phyloP scores from a whole-genome alignment of 768 basidiomycete species.

The Amanita fuliginea region DNA sequence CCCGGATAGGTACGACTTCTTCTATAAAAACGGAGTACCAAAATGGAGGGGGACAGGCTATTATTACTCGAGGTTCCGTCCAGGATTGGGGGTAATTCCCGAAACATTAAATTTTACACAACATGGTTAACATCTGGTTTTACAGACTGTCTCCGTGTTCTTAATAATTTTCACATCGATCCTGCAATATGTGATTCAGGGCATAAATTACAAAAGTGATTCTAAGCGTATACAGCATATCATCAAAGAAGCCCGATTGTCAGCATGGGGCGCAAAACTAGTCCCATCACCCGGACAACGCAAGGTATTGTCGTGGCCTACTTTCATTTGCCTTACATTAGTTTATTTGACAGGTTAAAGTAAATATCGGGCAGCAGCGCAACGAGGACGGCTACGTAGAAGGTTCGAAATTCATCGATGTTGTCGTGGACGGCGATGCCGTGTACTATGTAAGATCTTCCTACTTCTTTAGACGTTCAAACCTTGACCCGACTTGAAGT shows the following conservation, averaged over 20 bases:
- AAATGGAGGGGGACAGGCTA: constrained; percentile 95
- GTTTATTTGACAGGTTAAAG: constrained; percentile 44
- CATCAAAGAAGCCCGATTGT: constrained; percentile 46
- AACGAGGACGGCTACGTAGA: constrained; percentile 47
- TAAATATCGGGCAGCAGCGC: constrained; percentile 48
- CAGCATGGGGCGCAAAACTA: constrained; percentile 79
- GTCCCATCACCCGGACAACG: constrained; percentile 49
- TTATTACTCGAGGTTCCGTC: constrained; percentile 92
- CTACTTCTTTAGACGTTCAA: neutral
- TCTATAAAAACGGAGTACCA: constrained; percentile 96
- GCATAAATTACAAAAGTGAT: constrained; percentile 68
- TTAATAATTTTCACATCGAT: constrained; percentile 66
- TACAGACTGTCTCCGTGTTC: constrained; percentile 67
- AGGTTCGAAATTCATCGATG: constrained; percentile 51
- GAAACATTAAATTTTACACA: neutral
- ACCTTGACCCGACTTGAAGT: constrained; percentile 24
- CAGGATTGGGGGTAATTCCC: constrained; percentile 65
- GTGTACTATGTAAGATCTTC: constrained; percentile 53
- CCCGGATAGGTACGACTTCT: constrained; percentile 70
- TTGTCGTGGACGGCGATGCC: constrained; percentile 67
- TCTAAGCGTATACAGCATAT: constrained; percentile 55
- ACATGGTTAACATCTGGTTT: constrained; percentile 6
- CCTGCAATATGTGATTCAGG: constrained; percentile 74
- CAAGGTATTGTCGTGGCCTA: constrained; percentile 38
- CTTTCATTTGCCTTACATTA: neutral